Base-by-base conservation (phyloP, 371 early-diverging fungal genomes). In the Mucor lusitanicus region DNA sequence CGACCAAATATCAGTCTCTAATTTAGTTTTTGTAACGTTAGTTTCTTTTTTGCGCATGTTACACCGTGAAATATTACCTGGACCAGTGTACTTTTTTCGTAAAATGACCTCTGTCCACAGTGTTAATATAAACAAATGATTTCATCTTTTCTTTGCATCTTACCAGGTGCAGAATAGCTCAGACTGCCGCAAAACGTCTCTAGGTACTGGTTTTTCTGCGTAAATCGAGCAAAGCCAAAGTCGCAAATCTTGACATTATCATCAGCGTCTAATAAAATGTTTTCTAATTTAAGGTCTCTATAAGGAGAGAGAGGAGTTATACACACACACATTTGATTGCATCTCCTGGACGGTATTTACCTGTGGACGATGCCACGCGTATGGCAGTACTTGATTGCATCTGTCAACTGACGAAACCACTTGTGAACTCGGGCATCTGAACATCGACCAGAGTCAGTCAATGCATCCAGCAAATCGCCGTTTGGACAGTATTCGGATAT, bases 1-100 rank as follows among this genome's bases (percentile, higher is more conserved):
- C 0, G 93, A 92, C 96, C 96, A 95, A 40, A 94, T 85, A 74
- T 95, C 96, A 21, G 92, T 91, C 84, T 92, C 90, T 86, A 73
- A 59, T 32, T 37, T 23, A 35, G 25, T 15, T 60, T 46, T 69
- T 58, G 46, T 25, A 32, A 21, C 66, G 30, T 56, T 37, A 48
- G 57, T 13, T 15, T 53, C 53, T 53, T 23, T 33, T 53, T 53
- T 53, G 15, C 15, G 3, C 25, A 53, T 27, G 53, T 53, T 53
- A 53, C 35, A 61, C 61, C 28, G 30, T 15, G 3, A 27, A 25
- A 53, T 53, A 53, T 53, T 82, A 87, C 88, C 88, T 70, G 90
- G 88, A 9, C 95, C 94, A 23, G 88, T 88, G 71, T 94, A 92
- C 69, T 90, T 88, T 71, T 90, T 87, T 30, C 90, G 88, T 46